A percentile compares a stretch with the other conserved stretches of the same genome.
Evolutionary conservation across 1,139 yeast species (phyloP).

Genomic region (Taphrina wiesneri): DNA sequence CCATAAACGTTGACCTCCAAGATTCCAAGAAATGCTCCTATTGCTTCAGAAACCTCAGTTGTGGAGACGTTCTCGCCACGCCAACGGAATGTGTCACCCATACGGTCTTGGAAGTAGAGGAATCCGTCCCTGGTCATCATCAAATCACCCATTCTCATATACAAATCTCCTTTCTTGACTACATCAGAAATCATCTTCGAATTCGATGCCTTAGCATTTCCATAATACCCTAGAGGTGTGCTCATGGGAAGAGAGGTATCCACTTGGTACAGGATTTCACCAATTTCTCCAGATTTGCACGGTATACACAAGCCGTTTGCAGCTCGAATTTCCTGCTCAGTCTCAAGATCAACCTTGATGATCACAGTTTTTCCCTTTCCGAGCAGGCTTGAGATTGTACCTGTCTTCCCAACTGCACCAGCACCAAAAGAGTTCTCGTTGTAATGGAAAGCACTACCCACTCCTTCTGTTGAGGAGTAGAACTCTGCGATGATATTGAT

Average conservation of each 20-base stretch:
- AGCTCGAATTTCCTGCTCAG: constrained; percentile 70
- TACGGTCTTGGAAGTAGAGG: constrained; percentile 80
- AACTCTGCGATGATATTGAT: constrained; percentile 82
- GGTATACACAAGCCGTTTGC: constrained; percentile 64
- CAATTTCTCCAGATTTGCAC: constrained; percentile 66
- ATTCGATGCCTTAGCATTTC: constrained; percentile 74
- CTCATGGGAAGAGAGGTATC: constrained; percentile 43
- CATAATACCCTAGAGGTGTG: constrained; percentile 83
- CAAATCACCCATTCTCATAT: constrained; percentile 87
- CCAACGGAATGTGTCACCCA: constrained; percentile 98
- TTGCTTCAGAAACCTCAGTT: constrained; percentile 83
- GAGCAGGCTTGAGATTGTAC: constrained; percentile 53
- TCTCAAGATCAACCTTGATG: constrained; percentile 41
- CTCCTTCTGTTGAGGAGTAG: constrained; percentile 92
- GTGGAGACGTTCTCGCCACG: constrained; percentile 94
- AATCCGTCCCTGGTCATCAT: constrained; percentile 69
- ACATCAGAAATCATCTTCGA: constrained; percentile 73
- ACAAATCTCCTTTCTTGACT: constrained; percentile 83
- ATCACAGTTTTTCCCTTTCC: constrained; percentile 10
- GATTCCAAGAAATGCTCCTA: constrained; percentile 51
- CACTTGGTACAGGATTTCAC: constrained; percentile 60
- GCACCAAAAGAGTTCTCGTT: constrained; percentile 79
- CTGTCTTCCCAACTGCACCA: constrained; percentile 88
- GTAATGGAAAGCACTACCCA: constrained; percentile 78
- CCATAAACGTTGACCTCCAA: constrained; percentile 85